Conservation (phyloP, 148 eudicot genomes). For the Bassia scoparia region DNA sequence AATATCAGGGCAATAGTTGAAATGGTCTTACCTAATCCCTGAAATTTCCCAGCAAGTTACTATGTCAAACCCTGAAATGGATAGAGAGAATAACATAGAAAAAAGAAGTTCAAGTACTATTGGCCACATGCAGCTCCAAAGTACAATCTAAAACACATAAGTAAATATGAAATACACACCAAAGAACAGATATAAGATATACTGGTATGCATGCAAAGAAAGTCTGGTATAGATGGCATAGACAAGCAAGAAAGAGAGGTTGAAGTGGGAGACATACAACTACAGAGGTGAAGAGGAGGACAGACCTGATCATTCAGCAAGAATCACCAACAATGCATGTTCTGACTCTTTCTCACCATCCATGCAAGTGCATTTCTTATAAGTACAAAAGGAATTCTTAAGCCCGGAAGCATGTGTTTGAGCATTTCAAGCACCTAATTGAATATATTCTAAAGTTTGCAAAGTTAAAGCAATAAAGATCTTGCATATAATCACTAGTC, state of each 20-base stretch:
- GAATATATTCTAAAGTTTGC: background rate
- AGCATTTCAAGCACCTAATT: background rate
- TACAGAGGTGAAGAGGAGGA: background rate
- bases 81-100: background rate
- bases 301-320: slow-evolving; percentile 98
- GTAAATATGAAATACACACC: background rate
- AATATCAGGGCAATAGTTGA: slow-evolving; percentile 88
- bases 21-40: slow-evolving; percentile 98
- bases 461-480: slow-evolving; percentile 1
- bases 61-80: slow-evolving; percentile 4
- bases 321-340: slow-evolving; percentile 82
- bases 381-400: slow-evolving; percentile 2
- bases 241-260: background rate
- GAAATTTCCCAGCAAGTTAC: slow-evolving; percentile 14
- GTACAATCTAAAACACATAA: slow-evolving; percentile 1
- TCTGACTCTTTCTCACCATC: slow-evolving; percentile 88
- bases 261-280: background rate
- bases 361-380: slow-evolving; percentile 90
- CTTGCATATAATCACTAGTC: slow-evolving; percentile 1
- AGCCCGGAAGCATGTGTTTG: slow-evolving; percentile 13
- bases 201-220: background rate
- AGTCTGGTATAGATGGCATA: background rate
- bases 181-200: background rate
- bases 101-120: background rate
- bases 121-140: background rate